Evolutionary conservation across 768 basidiomycete genomes (phyloP).

Genomic region (Russula sp.): DNA sequence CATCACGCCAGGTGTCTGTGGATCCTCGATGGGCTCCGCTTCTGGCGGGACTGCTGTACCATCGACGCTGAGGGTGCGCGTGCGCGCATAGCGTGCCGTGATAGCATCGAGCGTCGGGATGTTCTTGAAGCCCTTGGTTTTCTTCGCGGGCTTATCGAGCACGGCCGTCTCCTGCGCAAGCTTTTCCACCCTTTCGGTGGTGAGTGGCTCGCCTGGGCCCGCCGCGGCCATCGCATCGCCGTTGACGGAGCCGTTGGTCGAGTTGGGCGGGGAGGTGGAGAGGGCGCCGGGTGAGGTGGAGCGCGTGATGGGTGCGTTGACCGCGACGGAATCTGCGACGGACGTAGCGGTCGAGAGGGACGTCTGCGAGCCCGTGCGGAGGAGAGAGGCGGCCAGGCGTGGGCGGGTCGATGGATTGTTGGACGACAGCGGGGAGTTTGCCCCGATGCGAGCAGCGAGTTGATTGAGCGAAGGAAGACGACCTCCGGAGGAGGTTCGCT

Average conservation of each 20-base stretch:
- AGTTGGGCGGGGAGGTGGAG: slow-evolving; percentile 40
- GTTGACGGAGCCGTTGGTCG: slow-evolving; percentile 36
- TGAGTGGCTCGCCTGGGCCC: slow-evolving; percentile 45
- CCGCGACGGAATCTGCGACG: slow-evolving; percentile 53
- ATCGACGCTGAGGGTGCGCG: slow-evolving; percentile 50
- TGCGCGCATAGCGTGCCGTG: slow-evolving; percentile 68
- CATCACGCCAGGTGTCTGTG: slow-evolving; percentile 69
- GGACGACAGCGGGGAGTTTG: slow-evolving; percentile 27
- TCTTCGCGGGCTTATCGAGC: slow-evolving; percentile 25
- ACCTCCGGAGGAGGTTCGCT: slow-evolving; percentile 28
- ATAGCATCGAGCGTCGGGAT: slow-evolving; percentile 82
- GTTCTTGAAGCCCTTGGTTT: slow-evolving; percentile 69
- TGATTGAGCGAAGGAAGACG: slow-evolving; percentile 74
- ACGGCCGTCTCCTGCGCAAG: slow-evolving; percentile 46
- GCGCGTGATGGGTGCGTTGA: slow-evolving; percentile 60
- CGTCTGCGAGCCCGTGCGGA: slow-evolving; percentile 52
- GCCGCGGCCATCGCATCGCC: slow-evolving; percentile 25
- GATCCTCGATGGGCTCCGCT: slow-evolving; percentile 72
- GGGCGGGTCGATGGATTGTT: slow-evolving; percentile 38
- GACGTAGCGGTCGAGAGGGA: slow-evolving; percentile 31
- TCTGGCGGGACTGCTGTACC: slow-evolving; percentile 66
- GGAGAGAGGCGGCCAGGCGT: slow-evolving; percentile 63
- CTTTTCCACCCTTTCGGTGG: slow-evolving; percentile 57
- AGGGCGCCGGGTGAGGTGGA: slow-evolving; percentile 55
- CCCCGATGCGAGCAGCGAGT: slow-evolving; percentile 69